phyloP scores from a whole-genome alignment of 306 rosid genomes.

The Hippophae tibetana region DNA sequence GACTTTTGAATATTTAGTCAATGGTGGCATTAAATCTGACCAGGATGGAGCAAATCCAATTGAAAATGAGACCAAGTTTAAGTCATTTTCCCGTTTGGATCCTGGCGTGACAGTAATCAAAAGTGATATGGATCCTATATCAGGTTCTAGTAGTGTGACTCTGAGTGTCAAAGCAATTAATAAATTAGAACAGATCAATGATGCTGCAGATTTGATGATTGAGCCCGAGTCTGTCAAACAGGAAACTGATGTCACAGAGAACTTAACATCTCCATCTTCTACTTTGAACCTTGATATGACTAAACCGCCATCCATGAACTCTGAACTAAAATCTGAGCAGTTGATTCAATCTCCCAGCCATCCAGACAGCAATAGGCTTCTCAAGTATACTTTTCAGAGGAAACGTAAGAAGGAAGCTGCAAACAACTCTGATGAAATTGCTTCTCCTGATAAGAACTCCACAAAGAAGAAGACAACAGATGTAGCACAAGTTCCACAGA shows the following conservation, averaged over 20 bases:
- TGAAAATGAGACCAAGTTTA: constrained; percentile 26
- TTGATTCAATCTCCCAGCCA: constrained; percentile 25
- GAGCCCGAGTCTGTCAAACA: constrained; percentile 12
- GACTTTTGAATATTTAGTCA: constrained; percentile 20
- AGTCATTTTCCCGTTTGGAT: constrained; percentile 29
- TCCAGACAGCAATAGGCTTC: constrained; percentile 28
- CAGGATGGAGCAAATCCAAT: constrained; percentile 18
- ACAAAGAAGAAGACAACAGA: constrained; percentile 33
- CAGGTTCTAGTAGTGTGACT: constrained; percentile 25
- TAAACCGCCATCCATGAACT: constrained; percentile 18
- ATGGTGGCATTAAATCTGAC: constrained; percentile 20
- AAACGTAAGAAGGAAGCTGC: constrained; percentile 50
- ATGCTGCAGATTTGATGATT: constrained; percentile 19
- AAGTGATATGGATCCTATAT: constrained; percentile 25
- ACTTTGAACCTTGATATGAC: constrained; percentile 16
- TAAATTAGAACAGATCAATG: constrained; percentile 19
- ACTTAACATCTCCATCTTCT: constrained; percentile 15
- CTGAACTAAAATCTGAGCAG: constrained; percentile 25
- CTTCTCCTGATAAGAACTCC: constrained; percentile 27
- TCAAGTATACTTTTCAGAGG: constrained; percentile 57
- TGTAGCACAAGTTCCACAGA: constrained; percentile 21
- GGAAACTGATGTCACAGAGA: constrained; percentile 20
- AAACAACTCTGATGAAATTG: constrained; percentile 25
- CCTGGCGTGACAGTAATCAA: constrained; percentile 20
- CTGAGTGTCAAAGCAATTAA: constrained; percentile 19